phyloP scores from a whole-genome alignment of 1,284 basidiomycete species.

The Ustilago trichophora region DNA sequence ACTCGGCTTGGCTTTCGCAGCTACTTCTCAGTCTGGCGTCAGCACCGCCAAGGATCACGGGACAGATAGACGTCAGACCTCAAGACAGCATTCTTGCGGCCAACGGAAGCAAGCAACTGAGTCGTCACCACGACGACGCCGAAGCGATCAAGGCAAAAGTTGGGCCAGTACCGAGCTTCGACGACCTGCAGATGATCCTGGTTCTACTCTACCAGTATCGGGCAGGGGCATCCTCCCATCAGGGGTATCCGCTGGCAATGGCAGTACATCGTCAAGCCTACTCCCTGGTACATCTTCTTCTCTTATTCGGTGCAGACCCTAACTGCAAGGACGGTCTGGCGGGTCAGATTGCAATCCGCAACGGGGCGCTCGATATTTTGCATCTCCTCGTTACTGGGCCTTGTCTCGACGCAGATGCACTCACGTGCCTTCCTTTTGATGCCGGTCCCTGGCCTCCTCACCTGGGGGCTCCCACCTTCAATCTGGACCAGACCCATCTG shows the following conservation, averaged over 20 bases:
- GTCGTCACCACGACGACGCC: not conserved
- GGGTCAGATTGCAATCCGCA: constrained; percentile 32
- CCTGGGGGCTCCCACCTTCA: not conserved
- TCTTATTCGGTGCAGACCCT: constrained; percentile 29
- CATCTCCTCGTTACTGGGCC: constrained; percentile 19
- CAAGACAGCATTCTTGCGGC: too few relatives aligned
- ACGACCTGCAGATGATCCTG: constrained; percentile 15
- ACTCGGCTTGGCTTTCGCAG: not conserved
- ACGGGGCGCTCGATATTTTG: constrained; percentile 13
- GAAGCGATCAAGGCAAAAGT: not conserved
- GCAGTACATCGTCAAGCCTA: constrained; percentile 25
- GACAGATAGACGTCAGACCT: too few relatives aligned
- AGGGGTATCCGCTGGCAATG: constrained; percentile 41
- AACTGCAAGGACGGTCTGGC: constrained; percentile 30
- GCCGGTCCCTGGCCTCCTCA: not conserved
- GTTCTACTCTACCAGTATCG: constrained; percentile 10
- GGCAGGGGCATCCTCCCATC: constrained; percentile 29
- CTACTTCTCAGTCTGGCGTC: not conserved
- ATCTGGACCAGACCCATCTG: constrained; percentile 13
- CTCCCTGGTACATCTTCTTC: constrained; percentile 20
- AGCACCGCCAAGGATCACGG: too few relatives aligned
- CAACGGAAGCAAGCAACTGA: too few relatives aligned
- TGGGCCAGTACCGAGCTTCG: constrained; percentile 14
- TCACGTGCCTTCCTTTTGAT: too few relatives aligned
- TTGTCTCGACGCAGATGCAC: constrained; percentile 3